Conservation (phyloP, 2,329 filamentous ascomycete species). For the Dactylellina haptotyla region DNA sequence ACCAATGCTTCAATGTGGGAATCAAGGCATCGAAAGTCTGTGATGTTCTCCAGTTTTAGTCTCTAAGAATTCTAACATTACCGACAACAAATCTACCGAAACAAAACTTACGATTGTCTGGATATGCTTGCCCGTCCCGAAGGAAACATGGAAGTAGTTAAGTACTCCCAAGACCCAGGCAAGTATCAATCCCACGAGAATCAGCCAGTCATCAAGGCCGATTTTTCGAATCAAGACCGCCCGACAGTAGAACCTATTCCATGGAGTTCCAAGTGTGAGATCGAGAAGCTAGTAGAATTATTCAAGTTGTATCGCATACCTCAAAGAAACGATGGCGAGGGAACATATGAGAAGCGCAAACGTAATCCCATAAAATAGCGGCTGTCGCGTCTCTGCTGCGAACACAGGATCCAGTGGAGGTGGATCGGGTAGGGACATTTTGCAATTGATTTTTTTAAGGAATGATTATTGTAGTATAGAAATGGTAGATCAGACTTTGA, state of each 20-base stretch:
- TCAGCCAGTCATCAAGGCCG: conserved; percentile 61
- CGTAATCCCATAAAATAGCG: conserved; percentile 38
- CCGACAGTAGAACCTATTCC: conserved; percentile 56
- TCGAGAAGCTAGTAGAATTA: neutral
- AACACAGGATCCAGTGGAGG: conserved; percentile 14
- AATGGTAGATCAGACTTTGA: no score
- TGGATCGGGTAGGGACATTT: neutral
- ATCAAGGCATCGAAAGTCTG: conserved; percentile 47
- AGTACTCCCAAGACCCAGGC: conserved; percentile 55
- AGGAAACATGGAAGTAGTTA: conserved; percentile 55
- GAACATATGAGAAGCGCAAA: conserved; percentile 35
- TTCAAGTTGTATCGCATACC: conserved; percentile 9
- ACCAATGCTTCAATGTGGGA: conserved; percentile 60
- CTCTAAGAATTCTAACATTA: neutral
- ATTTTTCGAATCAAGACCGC: conserved; percentile 52
- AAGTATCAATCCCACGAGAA: conserved; percentile 58
- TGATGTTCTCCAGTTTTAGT: neutral
- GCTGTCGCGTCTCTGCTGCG: conserved; percentile 36
- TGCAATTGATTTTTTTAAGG: neutral
- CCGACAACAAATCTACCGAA: neutral
- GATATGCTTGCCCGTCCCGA: conserved; percentile 56
- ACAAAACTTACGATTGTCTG: conserved; percentile 59
- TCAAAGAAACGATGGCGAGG: conserved; percentile 22
- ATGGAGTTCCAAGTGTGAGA: neutral
- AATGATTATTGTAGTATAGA: no score